Evolutionary conservation across 176 grass and related monocot species (phyloP).

Genomic region (Oryza punctata): DNA sequence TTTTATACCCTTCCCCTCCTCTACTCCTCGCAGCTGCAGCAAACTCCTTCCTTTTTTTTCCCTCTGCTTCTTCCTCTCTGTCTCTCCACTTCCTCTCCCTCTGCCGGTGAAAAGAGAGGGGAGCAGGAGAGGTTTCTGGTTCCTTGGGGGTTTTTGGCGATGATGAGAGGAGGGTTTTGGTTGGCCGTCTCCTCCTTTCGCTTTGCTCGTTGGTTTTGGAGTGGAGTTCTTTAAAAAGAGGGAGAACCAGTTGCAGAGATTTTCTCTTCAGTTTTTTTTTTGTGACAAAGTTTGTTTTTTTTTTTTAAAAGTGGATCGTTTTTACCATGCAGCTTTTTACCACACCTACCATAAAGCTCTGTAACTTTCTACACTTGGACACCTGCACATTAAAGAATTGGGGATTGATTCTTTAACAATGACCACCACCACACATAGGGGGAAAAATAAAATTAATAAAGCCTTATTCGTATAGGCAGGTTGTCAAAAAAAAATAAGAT

Average conservation of each 20-base stretch:
- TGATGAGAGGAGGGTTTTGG: slow-evolving; percentile 25
- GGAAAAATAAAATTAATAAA: not conserved
- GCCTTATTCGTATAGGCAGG: not conserved
- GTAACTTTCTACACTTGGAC: slow-evolving; percentile 37
- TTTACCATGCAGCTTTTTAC: slow-evolving; percentile 37
- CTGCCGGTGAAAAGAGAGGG: slow-evolving; percentile 28
- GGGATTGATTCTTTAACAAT: slow-evolving; percentile 46
- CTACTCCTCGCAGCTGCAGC: slow-evolving; percentile 33
- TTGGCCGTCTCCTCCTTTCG: not conserved
- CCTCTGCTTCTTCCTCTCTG: slow-evolving; percentile 33
- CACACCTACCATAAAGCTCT: not conserved
- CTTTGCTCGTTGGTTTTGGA: slow-evolving; percentile 33
- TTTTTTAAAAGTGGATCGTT: not conserved
- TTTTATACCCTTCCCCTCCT: slow-evolving; percentile 21
- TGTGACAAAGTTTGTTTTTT: not conserved
- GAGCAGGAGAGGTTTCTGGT: slow-evolving; percentile 1
- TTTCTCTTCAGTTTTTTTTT: not conserved
- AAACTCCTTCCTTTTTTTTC: not conserved
- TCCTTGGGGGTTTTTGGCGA: slow-evolving; percentile 49
- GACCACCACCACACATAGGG: slow-evolving; percentile 23
- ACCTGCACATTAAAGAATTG: slow-evolving; percentile 26
- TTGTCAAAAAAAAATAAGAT: too few species aligned
- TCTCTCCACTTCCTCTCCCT: slow-evolving; percentile 27
- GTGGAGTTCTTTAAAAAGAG: slow-evolving; percentile 41
- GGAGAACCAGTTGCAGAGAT: not conserved